A percentile compares a stretch with the other conserved stretches of the same genome.
phyloP scores from a whole-genome alignment of 768 basidiomycete genomes.

The Lyophyllum decastes region DNA sequence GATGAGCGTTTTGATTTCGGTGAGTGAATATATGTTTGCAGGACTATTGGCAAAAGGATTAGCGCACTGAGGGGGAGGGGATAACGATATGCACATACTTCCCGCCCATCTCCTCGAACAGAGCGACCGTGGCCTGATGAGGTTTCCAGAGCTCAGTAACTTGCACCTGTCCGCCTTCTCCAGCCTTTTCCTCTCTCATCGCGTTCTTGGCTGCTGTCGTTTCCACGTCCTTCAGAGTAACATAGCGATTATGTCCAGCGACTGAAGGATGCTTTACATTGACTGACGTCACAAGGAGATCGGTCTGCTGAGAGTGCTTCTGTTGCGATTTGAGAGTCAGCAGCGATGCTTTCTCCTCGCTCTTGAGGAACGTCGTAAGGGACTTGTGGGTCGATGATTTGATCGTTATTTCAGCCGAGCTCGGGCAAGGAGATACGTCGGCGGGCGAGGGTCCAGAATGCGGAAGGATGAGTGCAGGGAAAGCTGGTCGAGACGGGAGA shows the following conservation, averaged over 20 bases:
- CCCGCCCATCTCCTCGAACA: slow-evolving; percentile 66
- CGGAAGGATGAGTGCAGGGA: slow-evolving; percentile 41
- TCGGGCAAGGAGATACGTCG: slow-evolving; percentile 32
- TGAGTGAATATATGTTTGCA: slow-evolving; percentile 50
- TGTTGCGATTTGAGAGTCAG: slow-evolving; percentile 69
- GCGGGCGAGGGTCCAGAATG: slow-evolving; percentile 19
- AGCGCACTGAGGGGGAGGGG: neutral
- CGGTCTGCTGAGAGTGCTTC: slow-evolving; percentile 48
- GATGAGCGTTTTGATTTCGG: slow-evolving; percentile 58
- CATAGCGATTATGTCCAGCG: slow-evolving; percentile 46
- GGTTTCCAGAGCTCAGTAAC: slow-evolving; percentile 81
- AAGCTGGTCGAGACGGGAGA: slow-evolving; percentile 79
- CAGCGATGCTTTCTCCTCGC: slow-evolving; percentile 71
- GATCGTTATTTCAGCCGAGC: slow-evolving; percentile 59
- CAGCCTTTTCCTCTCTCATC: slow-evolving; percentile 51
- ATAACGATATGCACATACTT: slow-evolving; percentile 45
- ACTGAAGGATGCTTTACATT: slow-evolving; percentile 61
- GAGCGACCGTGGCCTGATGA: slow-evolving; percentile 48
- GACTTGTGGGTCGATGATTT: slow-evolving; percentile 83
- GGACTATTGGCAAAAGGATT: slow-evolving; percentile 37
- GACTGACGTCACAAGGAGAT: slow-evolving; percentile 56
- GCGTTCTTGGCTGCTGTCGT: slow-evolving; percentile 61
- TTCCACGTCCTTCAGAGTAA: slow-evolving; percentile 69
- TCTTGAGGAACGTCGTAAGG: slow-evolving; percentile 77
- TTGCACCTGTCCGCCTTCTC: slow-evolving; percentile 49